These are phyloP conservation scores for Talaromyces adpressus DNA, from an alignment of 495 filamentous ascomycete species.

Conservation along the genomic window DNA sequence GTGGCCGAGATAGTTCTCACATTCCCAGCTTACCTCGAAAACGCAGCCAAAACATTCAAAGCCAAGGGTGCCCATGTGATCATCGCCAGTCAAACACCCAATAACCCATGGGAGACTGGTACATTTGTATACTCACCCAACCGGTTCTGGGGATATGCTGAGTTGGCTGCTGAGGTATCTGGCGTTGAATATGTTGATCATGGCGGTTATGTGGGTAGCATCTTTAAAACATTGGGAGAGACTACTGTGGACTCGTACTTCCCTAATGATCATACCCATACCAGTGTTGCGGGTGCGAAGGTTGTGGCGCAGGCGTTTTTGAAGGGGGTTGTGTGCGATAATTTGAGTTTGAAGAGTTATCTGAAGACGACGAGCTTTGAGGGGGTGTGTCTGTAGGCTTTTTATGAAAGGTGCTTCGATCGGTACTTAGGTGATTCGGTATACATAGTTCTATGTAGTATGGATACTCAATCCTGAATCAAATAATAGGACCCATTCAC, in stretches of 20 bases:
- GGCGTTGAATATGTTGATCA: slow-evolving; percentile 55
- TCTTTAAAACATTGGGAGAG: slow-evolving; percentile 40
- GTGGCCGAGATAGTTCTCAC: slow-evolving; percentile 49
- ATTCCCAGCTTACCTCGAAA: slow-evolving; percentile 50
- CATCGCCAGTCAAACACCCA: slow-evolving; percentile 55
- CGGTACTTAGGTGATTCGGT: neutral
- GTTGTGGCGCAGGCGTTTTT: slow-evolving; percentile 55
- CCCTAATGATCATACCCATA: slow-evolving; percentile 61
- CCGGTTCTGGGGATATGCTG: slow-evolving; percentile 53
- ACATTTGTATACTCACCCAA: slow-evolving; percentile 30
- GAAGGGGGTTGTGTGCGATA: slow-evolving; percentile 46
- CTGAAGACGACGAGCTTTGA: slow-evolving; percentile 24
- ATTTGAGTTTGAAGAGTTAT: slow-evolving; percentile 25
- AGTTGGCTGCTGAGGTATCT: slow-evolving; percentile 37
- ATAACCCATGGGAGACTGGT: slow-evolving; percentile 55
- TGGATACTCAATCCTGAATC: neutral
- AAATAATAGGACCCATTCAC: neutral
- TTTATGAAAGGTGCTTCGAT: too few relatives aligned
- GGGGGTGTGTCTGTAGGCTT: slow-evolving; percentile 23
- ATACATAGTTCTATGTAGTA: neutral
- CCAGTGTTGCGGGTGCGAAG: slow-evolving; percentile 49
- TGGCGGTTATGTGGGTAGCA: slow-evolving; percentile 45
- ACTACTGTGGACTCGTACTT: slow-evolving; percentile 44
- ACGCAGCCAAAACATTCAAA: slow-evolving; percentile 42
- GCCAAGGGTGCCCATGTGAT: slow-evolving; percentile 57